A percentile compares a stretch with the other conserved stretches of the same genome.
Conservation (phyloP, 768 basidiomycete species). For the Kwoniella shandongensis region DNA sequence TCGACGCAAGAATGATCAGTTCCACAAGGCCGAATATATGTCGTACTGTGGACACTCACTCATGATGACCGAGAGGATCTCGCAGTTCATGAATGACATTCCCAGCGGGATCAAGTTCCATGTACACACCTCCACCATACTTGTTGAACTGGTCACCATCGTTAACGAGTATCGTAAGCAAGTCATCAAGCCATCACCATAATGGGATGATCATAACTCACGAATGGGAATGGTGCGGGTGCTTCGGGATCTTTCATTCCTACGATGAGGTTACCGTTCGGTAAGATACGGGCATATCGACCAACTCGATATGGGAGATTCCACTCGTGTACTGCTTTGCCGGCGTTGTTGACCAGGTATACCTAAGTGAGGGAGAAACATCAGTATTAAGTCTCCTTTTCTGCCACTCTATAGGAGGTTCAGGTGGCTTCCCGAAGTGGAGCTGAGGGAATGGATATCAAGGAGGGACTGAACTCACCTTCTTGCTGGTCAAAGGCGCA, state of each 20-base stretch:
- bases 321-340: conserved; percentile 18
- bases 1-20: not conserved
- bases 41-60: conserved; percentile 11
- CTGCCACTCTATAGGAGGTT: not conserved
- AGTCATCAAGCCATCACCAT: too few relatives aligned
- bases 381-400: not conserved
- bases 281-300: conserved; percentile 18
- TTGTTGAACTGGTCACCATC: conserved; percentile 21
- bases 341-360: conserved; percentile 21
- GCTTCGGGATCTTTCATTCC: conserved; percentile 28
- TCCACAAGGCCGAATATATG: not conserved
- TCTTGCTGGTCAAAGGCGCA: conserved; percentile 23
- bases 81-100: conserved; percentile 24
- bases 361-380: not conserved
- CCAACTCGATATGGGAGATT: conserved; percentile 23
- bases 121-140: conserved; percentile 25
- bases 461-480: not conserved
- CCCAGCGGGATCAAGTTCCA: conserved; percentile 19
- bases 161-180: too few relatives aligned
- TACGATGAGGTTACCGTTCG: conserved; percentile 23
- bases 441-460: too few relatives aligned
- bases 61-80: conserved; percentile 25
- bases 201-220: too few relatives aligned
- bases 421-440: too few relatives aligned
- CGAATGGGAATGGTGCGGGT: conserved; percentile 23